phyloP scores from a whole-genome alignment of 2,329 filamentous ascomycete genomes.

The Calonectria ilicicola region DNA sequence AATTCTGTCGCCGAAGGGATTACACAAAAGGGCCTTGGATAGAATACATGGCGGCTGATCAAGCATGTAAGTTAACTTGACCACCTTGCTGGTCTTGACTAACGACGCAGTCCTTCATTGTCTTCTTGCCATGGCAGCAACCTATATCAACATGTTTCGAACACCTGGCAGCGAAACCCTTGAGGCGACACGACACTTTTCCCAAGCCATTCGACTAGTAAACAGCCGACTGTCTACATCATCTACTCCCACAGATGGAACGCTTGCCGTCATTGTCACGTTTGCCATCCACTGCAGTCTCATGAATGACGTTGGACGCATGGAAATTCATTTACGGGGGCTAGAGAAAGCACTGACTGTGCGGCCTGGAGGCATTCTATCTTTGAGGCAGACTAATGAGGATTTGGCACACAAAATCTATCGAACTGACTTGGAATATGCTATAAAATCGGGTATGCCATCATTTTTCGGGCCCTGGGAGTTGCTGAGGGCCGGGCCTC shows the following conservation, averaged over 20 bases:
- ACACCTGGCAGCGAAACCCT: conserved; percentile 31
- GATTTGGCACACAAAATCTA: conserved; percentile 32
- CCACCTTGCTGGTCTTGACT: not conserved
- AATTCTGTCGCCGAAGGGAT: conserved; percentile 31
- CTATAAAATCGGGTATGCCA: conserved; percentile 10
- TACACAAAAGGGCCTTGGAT: conserved; percentile 30
- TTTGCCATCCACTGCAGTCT: conserved; percentile 36
- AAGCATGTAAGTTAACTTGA: conserved; percentile 25
- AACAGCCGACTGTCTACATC: conserved; percentile 23
- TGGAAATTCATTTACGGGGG: conserved; percentile 28
- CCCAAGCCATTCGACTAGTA: conserved; percentile 32
- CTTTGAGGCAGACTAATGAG: conserved; percentile 21
- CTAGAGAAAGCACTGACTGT: conserved; percentile 17
- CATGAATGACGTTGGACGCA: conserved; percentile 7
- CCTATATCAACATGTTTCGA: conserved; percentile 30
- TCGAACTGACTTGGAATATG: conserved; percentile 25
- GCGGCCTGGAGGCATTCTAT: conserved; percentile 11
- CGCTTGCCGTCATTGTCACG: conserved; percentile 32
- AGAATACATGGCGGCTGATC: conserved; percentile 33
- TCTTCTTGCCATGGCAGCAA: conserved; percentile 35
- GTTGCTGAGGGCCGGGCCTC: conserved; percentile 3
- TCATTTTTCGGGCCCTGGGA: conserved; percentile 27
- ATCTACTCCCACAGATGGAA: conserved; percentile 23
- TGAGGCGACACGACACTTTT: conserved; percentile 36
- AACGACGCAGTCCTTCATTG: conserved; percentile 32